Evolutionary conservation across 2,329 filamentous ascomycete species (phyloP).

Genomic region (Aureobasidium sp.): DNA sequence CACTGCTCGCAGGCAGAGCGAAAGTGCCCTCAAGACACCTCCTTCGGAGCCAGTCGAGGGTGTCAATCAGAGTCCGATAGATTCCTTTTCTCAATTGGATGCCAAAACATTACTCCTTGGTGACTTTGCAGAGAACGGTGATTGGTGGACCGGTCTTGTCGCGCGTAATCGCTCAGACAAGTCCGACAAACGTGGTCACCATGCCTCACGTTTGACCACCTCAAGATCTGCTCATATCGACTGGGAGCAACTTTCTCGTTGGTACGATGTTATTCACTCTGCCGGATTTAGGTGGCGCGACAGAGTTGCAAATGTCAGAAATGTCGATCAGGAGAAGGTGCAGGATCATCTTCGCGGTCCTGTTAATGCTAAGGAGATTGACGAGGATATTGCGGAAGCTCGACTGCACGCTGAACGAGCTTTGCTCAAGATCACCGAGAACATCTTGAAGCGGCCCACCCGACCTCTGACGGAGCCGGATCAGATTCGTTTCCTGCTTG

Average conservation of each 20-base stretch:
- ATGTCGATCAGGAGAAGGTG: constrained; percentile 21
- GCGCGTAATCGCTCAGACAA: constrained; percentile 29
- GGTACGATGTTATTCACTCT: constrained; percentile 65
- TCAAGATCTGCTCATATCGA: constrained; percentile 63
- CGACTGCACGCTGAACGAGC: constrained; percentile 63
- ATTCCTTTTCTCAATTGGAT: constrained; percentile 56
- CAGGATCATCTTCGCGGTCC: constrained; percentile 43
- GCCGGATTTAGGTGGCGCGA: constrained; percentile 61
- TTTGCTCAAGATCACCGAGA: constrained; percentile 71
- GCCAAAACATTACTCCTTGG: constrained; percentile 68
- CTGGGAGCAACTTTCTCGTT: constrained; percentile 63
- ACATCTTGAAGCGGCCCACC: constrained; percentile 70
- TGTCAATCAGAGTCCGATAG: constrained; percentile 29
- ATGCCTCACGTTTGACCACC: constrained; percentile 38
- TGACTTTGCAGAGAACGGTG: constrained; percentile 72
- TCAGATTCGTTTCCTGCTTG: constrained; percentile 69
- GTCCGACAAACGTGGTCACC: constrained; percentile 21
- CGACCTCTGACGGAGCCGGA: constrained; percentile 60
- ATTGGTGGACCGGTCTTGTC: constrained; percentile 66
- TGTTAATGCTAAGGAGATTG: constrained; percentile 38
- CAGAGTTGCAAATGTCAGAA: constrained; percentile 42
- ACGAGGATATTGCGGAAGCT: constrained; percentile 51
- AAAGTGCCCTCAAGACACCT: constrained; percentile 35
- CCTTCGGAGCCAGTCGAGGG: constrained; percentile 29
- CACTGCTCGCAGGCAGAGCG: constrained; percentile 36